Conservation (phyloP, 1,139 yeast genomes). For the Geotrichum restrictum region DNA sequence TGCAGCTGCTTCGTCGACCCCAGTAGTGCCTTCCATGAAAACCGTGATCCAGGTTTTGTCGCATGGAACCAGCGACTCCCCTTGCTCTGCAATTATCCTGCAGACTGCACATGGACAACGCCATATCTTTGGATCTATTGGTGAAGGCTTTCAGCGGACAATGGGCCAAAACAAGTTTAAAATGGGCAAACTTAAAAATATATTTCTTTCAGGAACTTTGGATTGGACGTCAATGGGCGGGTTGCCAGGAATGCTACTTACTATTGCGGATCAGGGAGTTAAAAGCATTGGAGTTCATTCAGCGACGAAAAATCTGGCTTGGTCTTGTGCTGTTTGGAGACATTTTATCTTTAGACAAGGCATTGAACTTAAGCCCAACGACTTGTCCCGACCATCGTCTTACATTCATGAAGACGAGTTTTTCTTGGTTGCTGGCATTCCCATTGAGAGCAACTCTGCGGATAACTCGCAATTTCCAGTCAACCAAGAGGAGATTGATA, state of each 20-base stretch:
- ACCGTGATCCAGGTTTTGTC: conserved; percentile 39
- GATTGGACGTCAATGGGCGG: conserved; percentile 81
- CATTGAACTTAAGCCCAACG: conserved; percentile 43
- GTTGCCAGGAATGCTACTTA: conserved; percentile 79
- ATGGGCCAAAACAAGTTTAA: conserved; percentile 43
- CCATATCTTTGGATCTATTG: conserved; percentile 71
- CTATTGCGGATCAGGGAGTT: conserved; percentile 78
- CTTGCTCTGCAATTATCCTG: conserved; percentile 57
- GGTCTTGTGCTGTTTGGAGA: conserved; percentile 76
- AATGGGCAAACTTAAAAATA: conserved; percentile 49
- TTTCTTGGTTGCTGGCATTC: conserved; percentile 53
- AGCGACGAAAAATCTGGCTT: conserved; percentile 44
- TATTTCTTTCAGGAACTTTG: conserved; percentile 72
- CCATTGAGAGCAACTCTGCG: conserved; percentile 9
- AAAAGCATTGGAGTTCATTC: conserved; percentile 47
- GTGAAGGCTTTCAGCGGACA: conserved; percentile 83
- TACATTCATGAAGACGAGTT: conserved; percentile 46
- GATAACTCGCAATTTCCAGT: background rate
- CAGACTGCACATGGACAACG: conserved; percentile 50
- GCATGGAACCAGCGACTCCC: conserved; percentile 59
- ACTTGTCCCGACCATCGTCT: background rate
- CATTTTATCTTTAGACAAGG: conserved; percentile 84
- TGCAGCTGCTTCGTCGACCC: background rate
- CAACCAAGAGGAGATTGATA: conserved; percentile 13
- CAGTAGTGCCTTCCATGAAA: conserved; percentile 25